These are phyloP conservation scores for Colletotrichum kahawae DNA, from an alignment of 2,329 filamentous ascomycete species.

Conservation along the genomic window DNA sequence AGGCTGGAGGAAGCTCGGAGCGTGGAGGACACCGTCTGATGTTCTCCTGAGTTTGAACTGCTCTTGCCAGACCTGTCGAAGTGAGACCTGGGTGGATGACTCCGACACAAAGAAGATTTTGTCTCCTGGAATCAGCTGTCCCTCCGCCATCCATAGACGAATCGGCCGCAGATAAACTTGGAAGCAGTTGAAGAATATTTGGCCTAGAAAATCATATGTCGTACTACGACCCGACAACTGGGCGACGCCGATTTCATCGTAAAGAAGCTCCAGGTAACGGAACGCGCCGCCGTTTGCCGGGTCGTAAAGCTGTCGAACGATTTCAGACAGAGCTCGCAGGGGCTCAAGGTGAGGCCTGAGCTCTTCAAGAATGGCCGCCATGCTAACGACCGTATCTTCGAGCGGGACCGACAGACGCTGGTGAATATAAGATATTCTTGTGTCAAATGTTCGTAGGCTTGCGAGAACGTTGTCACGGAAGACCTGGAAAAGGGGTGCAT, in stretches of 20 bases:
- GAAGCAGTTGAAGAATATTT: conserved; percentile 81
- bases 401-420: conserved; percentile 59
- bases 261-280: conserved; percentile 79
- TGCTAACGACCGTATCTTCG: conserved; percentile 65
- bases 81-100: conserved; percentile 58
- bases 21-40: conserved; percentile 64
- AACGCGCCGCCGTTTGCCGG: conserved; percentile 62
- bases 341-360: conserved; percentile 58
- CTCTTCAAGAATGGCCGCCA: conserved; percentile 66
- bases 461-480: conserved; percentile 69
- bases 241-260: conserved; percentile 69
- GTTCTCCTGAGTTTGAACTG: conserved; percentile 72
- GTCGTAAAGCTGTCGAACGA: conserved; percentile 63
- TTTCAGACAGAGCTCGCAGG: conserved; percentile 63
- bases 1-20: conserved; percentile 76
- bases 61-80: conserved; percentile 75
- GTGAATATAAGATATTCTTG: conserved; percentile 63
- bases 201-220: conserved; percentile 67
- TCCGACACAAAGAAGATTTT: conserved; percentile 75
- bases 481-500: conserved; percentile 69
- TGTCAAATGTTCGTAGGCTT: conserved; percentile 64
- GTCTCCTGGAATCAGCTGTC: conserved; percentile 69
- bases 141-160: conserved; percentile 82
- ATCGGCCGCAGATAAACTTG: conserved; percentile 83
- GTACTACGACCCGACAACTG: conserved; percentile 71